Evolutionary conservation across 306 rosid species (phyloP), one percentile per base, ranked within the genome.

Genomic region (Benincasa hispida): DNA sequence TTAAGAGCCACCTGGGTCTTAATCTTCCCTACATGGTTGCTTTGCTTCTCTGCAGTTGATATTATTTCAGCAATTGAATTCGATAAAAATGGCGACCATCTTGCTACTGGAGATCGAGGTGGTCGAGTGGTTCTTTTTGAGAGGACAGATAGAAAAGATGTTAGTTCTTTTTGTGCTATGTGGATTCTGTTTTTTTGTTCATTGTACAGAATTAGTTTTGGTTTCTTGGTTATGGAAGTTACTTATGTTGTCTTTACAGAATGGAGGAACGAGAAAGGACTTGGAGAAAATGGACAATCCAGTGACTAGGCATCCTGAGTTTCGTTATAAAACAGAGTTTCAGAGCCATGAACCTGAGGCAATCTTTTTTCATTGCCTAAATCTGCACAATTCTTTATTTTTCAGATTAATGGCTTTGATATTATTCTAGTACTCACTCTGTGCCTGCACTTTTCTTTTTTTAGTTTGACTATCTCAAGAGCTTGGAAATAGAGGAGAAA

Each of bases 301-400:
- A 76, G 65, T 87, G 53, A 72, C 80, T 59, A 90, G 96, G 92
- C 99, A 95, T 86, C 98, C 98, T 4, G 99, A 95, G 87, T 95
- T 95, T 81, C 99, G 97, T 62, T 95, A 95, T 77, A 92, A 95
- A 87, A 95, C 99, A 5, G 99, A 95, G 92, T 95, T 95, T 83
- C 99, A 95, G 91, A 92, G 98, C 85, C 99, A 95, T 74, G 99
- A 95, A 87, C 99, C 99, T 7, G 99, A 95, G 97, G 99, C 85
- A 79, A 54, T 58, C 15, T 72, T 79, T 76, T 8, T 8, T 78
- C 59, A 39, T 81, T 32, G 47, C 54, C 70, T 80, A 14, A 45
- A 77, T 59, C 47, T 53, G 21, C 69, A 30, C 10, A 59, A 51
- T 53, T 5, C 25, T 30, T 63, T 81, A 32, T 19, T 19, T 53